Evolutionary conservation across 2,329 filamentous ascomycete genomes (phyloP), one percentile per base, ranked within the genome.

Genomic region (Ophiosphaerella herpotricha): DNA sequence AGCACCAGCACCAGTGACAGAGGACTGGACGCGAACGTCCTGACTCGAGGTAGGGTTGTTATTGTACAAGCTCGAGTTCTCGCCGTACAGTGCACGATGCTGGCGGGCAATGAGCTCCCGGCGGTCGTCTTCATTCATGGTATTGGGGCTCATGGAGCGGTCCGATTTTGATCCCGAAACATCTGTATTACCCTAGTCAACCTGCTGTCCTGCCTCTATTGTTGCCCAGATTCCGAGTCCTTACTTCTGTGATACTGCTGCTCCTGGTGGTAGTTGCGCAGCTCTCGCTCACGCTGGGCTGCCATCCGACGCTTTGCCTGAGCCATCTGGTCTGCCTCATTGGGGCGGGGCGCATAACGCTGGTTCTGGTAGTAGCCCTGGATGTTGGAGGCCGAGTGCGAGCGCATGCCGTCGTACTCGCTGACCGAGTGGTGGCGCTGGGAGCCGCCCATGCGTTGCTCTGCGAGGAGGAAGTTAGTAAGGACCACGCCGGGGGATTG

Each of bases 181-280:
- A 73, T 88, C 85, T 80, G 84, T 81, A 81, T 85, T 75, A 85
- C 78, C 82, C 83, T 85, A 78, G 72, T 75, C 71, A 76, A 74
- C 71, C 66, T 70, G 57, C 64, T 64, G 60, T 66, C 64, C 66
- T 69, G 63, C 63, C 60, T 66, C 70, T 73, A 79, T 77, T 79
- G 74, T 80, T 83, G 84, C 86, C 88, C 85, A 83, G 82, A 85
- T 84, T 82, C 83, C 84, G 85, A 84, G 77, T 86, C 86, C 89
- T 86, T 90, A 97, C 94, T 97, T 90, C 93, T 88, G 83, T 97
- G 96, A 80, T 96, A 97, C 86, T 99, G 94, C 85, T 99, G 94
- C 85, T 99, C 94, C 80, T 97, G 95, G 80, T 99, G 94, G 80
- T 97, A 96, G 80, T 97, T 99, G 78, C 94, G 91, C 77, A 99